phyloP scores from a whole-genome alignment of 352 stramenopile genomes.

The Pythium inflatum region DNA sequence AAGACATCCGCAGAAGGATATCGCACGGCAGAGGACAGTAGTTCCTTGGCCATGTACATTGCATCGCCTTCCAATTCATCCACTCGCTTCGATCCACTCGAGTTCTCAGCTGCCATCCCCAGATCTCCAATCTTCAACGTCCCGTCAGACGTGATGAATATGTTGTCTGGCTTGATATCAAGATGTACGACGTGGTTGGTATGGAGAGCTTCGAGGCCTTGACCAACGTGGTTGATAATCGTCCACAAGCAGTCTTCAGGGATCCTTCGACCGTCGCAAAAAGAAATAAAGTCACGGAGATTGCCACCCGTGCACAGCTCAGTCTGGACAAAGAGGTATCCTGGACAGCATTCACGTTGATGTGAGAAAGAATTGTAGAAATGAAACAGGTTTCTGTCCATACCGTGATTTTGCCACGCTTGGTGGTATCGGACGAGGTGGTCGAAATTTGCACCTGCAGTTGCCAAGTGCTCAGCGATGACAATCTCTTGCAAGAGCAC shows the following conservation, averaged over 20 bases:
- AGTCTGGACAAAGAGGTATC: slow-evolving; percentile 93
- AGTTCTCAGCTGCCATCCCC: slow-evolving; percentile 81
- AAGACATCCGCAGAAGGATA: slow-evolving; percentile 94
- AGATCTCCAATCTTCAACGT: slow-evolving; percentile 92
- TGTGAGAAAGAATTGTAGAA: neutral
- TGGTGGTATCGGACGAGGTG: slow-evolving; percentile 96
- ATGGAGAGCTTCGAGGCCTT: slow-evolving; percentile 90
- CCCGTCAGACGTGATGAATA: slow-evolving; percentile 84
- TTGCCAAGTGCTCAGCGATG: slow-evolving; percentile 49
- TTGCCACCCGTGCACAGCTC: slow-evolving; percentile 92
- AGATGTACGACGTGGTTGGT: slow-evolving; percentile 91
- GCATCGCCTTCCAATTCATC: slow-evolving; percentile 94
- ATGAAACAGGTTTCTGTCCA: neutral
- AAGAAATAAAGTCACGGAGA: slow-evolving; percentile 71
- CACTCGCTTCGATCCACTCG: slow-evolving; percentile 33
- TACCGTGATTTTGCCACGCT: slow-evolving; percentile 92
- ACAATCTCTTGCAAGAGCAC: slow-evolving; percentile 68
- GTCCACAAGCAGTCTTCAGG: slow-evolving; percentile 71
- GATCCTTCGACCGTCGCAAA: slow-evolving; percentile 38
- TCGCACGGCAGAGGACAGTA: slow-evolving; percentile 72
- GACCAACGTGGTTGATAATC: slow-evolving; percentile 72
- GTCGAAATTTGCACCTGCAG: slow-evolving; percentile 49
- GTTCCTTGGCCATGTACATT: slow-evolving; percentile 90
- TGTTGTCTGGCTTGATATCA: slow-evolving; percentile 97
- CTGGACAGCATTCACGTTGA: slow-evolving; percentile 27